A percentile compares a stretch with the other conserved stretches of the same genome.
These are phyloP conservation scores for Inonotus obliquus DNA, from an alignment of 1,284 basidiomycete genomes.

Conservation along the genomic window DNA sequence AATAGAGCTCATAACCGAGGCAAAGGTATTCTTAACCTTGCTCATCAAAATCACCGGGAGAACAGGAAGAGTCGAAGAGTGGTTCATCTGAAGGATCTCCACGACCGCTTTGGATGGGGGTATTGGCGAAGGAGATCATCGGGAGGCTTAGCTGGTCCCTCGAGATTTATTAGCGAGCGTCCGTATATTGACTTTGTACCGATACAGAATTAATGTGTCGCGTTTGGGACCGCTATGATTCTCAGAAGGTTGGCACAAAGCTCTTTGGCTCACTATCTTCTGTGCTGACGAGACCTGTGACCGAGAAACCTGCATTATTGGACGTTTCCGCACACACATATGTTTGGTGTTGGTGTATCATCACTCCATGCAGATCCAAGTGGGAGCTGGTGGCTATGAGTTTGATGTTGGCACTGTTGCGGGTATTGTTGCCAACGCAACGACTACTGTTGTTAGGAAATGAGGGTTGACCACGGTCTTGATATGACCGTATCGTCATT, in stretches of 20 bases:
- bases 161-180: not conserved
- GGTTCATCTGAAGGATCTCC: constrained; percentile 26
- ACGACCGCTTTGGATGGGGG: constrained; percentile 81
- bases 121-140: constrained; percentile 88
- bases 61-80: constrained; percentile 49
- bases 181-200: constrained; percentile 60
- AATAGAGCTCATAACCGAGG: constrained; percentile 71
- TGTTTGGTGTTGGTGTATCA: constrained; percentile 71
- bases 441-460: constrained; percentile 69
- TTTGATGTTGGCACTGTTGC: constrained; percentile 71
- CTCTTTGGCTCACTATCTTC: constrained; percentile 80
- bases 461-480: constrained; percentile 60
- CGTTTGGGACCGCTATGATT: constrained; percentile 81
- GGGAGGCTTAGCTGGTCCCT: constrained; percentile 54
- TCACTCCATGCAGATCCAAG: constrained; percentile 32
- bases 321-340: constrained; percentile 76
- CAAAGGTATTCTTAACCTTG: constrained; percentile 81
- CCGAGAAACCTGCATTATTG: constrained; percentile 81
- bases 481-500: constrained; percentile 69
- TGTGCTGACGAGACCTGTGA: constrained; percentile 77
- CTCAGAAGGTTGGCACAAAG: constrained; percentile 53
- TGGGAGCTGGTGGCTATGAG: constrained; percentile 34
- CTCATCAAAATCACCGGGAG: constrained; percentile 77
- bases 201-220: constrained; percentile 78
- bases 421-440: constrained; percentile 79